Percentiles rank a stretch among this genome's conserved stretches.
phyloP scores from a whole-genome alignment of 805 yeast species.

The Candida chauliodis region DNA sequence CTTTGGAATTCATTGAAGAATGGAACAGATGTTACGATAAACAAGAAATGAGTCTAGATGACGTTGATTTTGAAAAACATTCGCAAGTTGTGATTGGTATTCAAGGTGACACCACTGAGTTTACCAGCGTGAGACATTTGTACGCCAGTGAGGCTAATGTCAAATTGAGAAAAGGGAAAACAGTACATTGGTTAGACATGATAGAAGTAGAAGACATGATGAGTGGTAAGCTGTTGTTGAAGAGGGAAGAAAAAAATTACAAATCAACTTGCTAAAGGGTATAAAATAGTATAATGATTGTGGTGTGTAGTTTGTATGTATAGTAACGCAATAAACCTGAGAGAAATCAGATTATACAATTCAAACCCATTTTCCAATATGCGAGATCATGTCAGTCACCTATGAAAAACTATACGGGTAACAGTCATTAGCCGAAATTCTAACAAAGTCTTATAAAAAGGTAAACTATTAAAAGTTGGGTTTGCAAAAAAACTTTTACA shows the following conservation, averaged over 20 bases:
- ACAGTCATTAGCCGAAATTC: too few relatives aligned
- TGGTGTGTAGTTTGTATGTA: too few relatives aligned
- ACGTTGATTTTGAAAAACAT: not conserved
- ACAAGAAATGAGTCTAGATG: slow-evolving; percentile 1
- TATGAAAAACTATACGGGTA: too few relatives aligned
- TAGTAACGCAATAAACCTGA: too few relatives aligned
- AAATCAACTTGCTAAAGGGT: too few relatives aligned
- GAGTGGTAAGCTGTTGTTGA: slow-evolving; percentile 61
- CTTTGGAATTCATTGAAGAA: slow-evolving; percentile 65
- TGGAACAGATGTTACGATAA: slow-evolving; percentile 14
- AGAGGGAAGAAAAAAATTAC: slow-evolving; percentile 5
- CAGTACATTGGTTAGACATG: slow-evolving; percentile 66
- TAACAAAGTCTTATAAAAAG: too few relatives aligned
- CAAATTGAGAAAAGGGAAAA: slow-evolving; percentile 59
- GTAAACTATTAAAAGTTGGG: too few relatives aligned
- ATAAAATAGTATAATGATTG: too few relatives aligned
- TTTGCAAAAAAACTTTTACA: too few relatives aligned
- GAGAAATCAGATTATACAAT: too few relatives aligned
- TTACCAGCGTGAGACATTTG: slow-evolving; percentile 52
- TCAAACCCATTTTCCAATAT: too few relatives aligned
- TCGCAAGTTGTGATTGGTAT: slow-evolving; percentile 65
- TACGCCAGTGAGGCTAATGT: slow-evolving; percentile 62
- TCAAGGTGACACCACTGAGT: slow-evolving; percentile 60
- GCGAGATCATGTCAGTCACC: too few relatives aligned
- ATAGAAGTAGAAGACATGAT: slow-evolving; percentile 60